Evolutionary conservation across 1,139 yeast genomes (phyloP).

Genomic region (Debaryomycetaceae sp.): DNA sequence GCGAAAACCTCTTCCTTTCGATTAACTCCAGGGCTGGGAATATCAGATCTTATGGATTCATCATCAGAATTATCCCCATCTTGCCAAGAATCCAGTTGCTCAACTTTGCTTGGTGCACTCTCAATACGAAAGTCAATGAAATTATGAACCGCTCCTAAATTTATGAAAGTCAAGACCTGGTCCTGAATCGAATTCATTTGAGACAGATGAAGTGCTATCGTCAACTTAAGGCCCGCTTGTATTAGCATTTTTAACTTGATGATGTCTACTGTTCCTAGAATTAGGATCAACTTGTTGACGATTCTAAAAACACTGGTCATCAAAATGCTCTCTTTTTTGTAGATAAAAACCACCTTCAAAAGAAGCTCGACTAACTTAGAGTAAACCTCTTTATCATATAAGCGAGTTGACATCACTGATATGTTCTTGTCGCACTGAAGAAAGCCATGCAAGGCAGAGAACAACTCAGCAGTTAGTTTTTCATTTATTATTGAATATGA

Average conservation of each 20-base stretch:
- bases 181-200: conserved; percentile 29
- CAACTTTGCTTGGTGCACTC: too few relatives aligned
- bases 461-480: conserved; percentile 24
- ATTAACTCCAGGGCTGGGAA: not conserved
- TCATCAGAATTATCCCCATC: not conserved
- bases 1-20: not conserved
- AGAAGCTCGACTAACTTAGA: conserved; percentile 21
- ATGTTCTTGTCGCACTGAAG: conserved; percentile 25
- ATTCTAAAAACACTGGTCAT: conserved; percentile 27
- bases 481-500: conserved; percentile 14
- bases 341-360: conserved; percentile 12
- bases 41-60: not conserved
- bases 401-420: conserved; percentile 18
- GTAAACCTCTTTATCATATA: conserved; percentile 16
- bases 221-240: conserved; percentile 26
- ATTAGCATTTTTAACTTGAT: conserved; percentile 26
- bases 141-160: conserved; percentile 21
- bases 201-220: conserved; percentile 24
- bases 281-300: conserved; percentile 34
- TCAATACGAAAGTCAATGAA: conserved; percentile 7
- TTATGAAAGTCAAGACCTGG: conserved; percentile 35
- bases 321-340: conserved; percentile 21
- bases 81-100: not conserved
- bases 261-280: conserved; percentile 29
- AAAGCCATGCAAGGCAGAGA: conserved; percentile 19